Conservation (phyloP, 306 rosid species). For the Acacia crassicarpa region DNA sequence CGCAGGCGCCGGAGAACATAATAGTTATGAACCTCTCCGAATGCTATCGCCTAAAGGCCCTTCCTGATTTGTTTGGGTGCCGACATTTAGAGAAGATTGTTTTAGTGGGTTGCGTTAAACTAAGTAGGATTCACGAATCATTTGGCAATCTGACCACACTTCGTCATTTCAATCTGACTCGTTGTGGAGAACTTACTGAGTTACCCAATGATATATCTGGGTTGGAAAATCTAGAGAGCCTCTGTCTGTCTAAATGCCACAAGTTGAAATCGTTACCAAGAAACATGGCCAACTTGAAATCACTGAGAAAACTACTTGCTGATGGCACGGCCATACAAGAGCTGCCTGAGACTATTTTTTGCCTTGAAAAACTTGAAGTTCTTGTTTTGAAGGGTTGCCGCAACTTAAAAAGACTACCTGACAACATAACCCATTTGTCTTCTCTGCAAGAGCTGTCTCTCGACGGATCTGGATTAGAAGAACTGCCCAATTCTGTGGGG, state of each 20-base stretch:
- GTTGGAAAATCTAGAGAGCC: slow-evolving; percentile 50
- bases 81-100: slow-evolving; percentile 47
- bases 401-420: slow-evolving; percentile 44
- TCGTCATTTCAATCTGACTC: slow-evolving; percentile 48
- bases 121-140: slow-evolving; percentile 50
- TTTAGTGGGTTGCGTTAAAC: slow-evolving; percentile 44
- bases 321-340: slow-evolving; percentile 42
- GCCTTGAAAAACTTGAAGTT: slow-evolving; percentile 47
- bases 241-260: slow-evolving; percentile 41
- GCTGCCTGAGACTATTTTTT: slow-evolving; percentile 52
- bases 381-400: slow-evolving; percentile 44
- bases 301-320: slow-evolving; percentile 47
- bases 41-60: slow-evolving; percentile 37
- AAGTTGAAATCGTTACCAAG: slow-evolving; percentile 48
- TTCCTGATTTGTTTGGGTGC: slow-evolving; percentile 61
- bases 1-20: slow-evolving; percentile 54
- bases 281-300: slow-evolving; percentile 45
- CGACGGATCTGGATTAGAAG: slow-evolving; percentile 39
- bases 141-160: slow-evolving; percentile 43
- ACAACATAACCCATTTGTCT: slow-evolving; percentile 42
- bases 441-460: slow-evolving; percentile 58
- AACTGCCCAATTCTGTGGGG: slow-evolving; percentile 52
- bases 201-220: slow-evolving; percentile 57
- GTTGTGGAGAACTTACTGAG: slow-evolving; percentile 37
- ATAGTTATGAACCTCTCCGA: slow-evolving; percentile 47